phyloP scores from a whole-genome alignment of 1,284 basidiomycete genomes.

The Cryptococcus deneoformans region DNA sequence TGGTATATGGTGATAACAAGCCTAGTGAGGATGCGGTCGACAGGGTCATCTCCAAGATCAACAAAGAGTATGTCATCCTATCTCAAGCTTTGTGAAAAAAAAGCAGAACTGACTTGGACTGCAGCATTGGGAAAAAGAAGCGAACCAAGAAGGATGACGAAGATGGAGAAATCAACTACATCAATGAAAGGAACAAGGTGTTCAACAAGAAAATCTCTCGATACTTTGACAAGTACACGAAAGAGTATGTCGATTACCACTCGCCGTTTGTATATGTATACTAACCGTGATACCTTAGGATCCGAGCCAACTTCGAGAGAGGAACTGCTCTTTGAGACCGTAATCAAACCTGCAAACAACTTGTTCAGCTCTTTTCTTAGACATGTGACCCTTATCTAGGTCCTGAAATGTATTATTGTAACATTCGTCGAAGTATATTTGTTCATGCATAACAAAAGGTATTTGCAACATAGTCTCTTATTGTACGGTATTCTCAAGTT shows the following conservation, averaged over 20 bases:
- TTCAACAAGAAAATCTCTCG: conserved; percentile 99
- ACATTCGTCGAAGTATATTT: no score
- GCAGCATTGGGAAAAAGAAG: conserved; percentile 73
- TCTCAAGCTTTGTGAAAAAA: not conserved
- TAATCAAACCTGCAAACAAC: no score
- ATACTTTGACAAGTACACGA: conserved; percentile 97
- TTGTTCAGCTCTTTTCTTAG: no score
- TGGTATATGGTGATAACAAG: conserved; percentile 90
- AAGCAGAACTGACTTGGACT: not conserved
- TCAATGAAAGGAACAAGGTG: conserved; percentile 97
- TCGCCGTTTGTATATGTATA: not conserved
- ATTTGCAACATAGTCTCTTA: no score
- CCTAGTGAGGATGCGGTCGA: conserved; percentile 94
- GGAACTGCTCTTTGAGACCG: conserved; percentile 73
- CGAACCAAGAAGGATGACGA: conserved; percentile 83
- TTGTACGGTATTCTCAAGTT: no score
- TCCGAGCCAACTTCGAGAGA: conserved; percentile 91
- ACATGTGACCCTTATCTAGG: no score
- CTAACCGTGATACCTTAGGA: conserved; percentile 45
- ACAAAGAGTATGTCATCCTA: conserved; percentile 72
- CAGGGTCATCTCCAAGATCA: conserved; percentile 85
- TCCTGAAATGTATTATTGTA: no score
- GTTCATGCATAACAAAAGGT: no score
- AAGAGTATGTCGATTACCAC: conserved; percentile 55
- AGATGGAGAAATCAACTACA: conserved; percentile 95